Evolutionary conservation across 1,139 yeast genomes (phyloP), one percentile per base, ranked within the genome.

Genomic region (Zygoascus hellenicus): DNA sequence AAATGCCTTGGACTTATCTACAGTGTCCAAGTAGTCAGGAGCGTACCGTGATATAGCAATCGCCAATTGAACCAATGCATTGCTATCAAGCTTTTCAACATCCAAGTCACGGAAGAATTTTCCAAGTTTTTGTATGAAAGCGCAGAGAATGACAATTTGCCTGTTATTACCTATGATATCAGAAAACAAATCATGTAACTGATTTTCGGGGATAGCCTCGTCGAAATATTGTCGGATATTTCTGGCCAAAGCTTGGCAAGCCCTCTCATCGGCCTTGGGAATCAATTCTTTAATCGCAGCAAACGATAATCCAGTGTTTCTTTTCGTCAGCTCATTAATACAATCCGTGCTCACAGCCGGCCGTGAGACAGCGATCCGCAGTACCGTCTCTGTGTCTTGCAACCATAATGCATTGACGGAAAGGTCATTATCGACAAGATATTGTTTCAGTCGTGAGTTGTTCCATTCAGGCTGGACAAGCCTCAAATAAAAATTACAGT

Each of bases 81-180:
- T 14, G 17, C 31, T 41, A 15, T 40, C 29, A 35, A 45, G 41
- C 16, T 9, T 7, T 4, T 13, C n/a, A 9, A 29, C 22, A 22
- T 17, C 39, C 10, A 35, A 11, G 2, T 15, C 22, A n/a, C 14
- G n/a, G 19, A 28, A 15, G 9, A 30, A 32, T 7, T 29, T 10
- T 2, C 31, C 33, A 9, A 41, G 16, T 4, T 32, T 17, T 28
- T 35, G 19, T 9, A 45, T 40, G 19, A 45, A 38, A 16, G 41
- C 48, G 14, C 47, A 44, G 15, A 44, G 62, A 54, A 28, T 58
- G 48, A 31, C 56, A 42, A 47, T 58, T 56, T 11, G 58, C 54
- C 13, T 9, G 4, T 22, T 7, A 7, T 22, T 22, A 4, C 7
- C 6, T 5, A 22, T 4, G 9, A 5, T 3, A 9, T 26, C 30